Evolutionary conservation across 2,329 filamentous ascomycete species (phyloP), one percentile per base, ranked within the genome.

Genomic region (Lecanicillium sp.): DNA sequence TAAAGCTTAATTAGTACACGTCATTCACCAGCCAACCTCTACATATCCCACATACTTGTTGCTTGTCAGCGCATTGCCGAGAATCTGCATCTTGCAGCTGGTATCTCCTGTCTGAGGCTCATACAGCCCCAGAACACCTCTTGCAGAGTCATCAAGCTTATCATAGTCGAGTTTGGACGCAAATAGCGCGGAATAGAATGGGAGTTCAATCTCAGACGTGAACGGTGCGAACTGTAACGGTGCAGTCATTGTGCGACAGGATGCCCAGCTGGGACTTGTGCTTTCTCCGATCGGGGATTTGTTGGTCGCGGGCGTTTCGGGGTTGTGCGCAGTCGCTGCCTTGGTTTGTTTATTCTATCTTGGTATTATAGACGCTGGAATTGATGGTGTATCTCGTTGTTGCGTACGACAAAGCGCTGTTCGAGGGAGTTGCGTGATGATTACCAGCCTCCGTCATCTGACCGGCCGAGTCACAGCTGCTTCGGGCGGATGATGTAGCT

Each of bases 121-220:
- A 59, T 98, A 98, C 31, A 95, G 65, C 4, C 92, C 92, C 20
- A 94, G 71, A 3, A 96, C 74, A 43, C 83, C 81, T 32, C 90
- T 84, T 17, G 88, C 85, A 9, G 89, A 94, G 60, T 94, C 90
- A 65, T 95, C 85, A 37, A 98, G 85, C 64, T 89, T 95, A 66
- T 95, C 92, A 73, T 94, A 83, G 59, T 96, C 88, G 57, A 98
- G 87, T 65, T 98, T 98, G 48, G 83, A 84, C 5, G 83, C 79
- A 43, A 94, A 92, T n/a, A 98, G 76, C 5, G 87, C 82, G 33
- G 85, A 83, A 59, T 95, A 98, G 63, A 98, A 98, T 32, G 88
- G 86, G 31, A 96, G 73, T 58, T 98, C 92, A 55, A 96, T 88
- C 64, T 95, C 87, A 35, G 90, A 95, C 29, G 82, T 78, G 70